Percentiles rank a stretch among this genome's conserved stretches.
These are phyloP conservation scores for Moesziomyces sp. DNA, from an alignment of 1,284 basidiomycete genomes.

Conservation along the genomic window DNA sequence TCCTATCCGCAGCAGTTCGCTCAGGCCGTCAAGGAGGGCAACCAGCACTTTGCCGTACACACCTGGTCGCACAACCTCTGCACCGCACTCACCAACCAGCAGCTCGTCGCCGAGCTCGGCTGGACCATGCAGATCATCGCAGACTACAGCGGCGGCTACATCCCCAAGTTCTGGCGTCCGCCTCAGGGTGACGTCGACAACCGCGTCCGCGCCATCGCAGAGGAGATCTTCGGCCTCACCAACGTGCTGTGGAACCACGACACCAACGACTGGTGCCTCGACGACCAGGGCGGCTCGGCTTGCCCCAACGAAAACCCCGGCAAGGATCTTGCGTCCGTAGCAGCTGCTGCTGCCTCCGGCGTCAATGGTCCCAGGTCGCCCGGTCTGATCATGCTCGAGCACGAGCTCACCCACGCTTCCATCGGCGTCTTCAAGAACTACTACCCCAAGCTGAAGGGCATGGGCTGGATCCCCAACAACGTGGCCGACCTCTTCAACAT, in stretches of 20 bases:
- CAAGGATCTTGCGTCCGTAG: constrained; percentile 30
- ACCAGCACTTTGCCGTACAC: constrained; percentile 58
- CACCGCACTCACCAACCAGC: constrained; percentile 82
- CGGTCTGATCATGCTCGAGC: constrained; percentile 83
- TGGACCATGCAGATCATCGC: constrained; percentile 89
- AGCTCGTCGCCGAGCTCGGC: constrained; percentile 93
- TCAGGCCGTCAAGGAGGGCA: constrained; percentile 84
- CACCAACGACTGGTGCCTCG: constrained; percentile 64
- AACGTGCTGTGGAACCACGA: constrained; percentile 64
- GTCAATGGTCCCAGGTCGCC: constrained; percentile 68
- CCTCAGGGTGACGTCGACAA: constrained; percentile 67
- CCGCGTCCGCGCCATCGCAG: constrained; percentile 63
- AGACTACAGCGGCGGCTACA: constrained; percentile 62
- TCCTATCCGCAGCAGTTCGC: constrained; percentile 79
- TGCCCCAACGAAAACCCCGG: constrained; percentile 51
- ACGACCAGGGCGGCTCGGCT: constrained; percentile 34
- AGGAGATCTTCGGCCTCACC: constrained; percentile 65
- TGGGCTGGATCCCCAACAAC: constrained; percentile 73
- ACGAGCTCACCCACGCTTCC: constrained; percentile 77
- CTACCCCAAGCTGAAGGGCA: constrained; percentile 75
- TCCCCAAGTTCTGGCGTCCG: constrained; percentile 69
- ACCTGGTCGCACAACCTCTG: constrained; percentile 74
- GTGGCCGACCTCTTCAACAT: constrained; percentile 42
- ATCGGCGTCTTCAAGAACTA: constrained; percentile 77
- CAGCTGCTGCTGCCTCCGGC: constrained; percentile 27